These are phyloP conservation scores for Hirsutella rhossiliensis DNA, from an alignment of 2,329 filamentous ascomycete genomes.

Conservation along the genomic window DNA sequence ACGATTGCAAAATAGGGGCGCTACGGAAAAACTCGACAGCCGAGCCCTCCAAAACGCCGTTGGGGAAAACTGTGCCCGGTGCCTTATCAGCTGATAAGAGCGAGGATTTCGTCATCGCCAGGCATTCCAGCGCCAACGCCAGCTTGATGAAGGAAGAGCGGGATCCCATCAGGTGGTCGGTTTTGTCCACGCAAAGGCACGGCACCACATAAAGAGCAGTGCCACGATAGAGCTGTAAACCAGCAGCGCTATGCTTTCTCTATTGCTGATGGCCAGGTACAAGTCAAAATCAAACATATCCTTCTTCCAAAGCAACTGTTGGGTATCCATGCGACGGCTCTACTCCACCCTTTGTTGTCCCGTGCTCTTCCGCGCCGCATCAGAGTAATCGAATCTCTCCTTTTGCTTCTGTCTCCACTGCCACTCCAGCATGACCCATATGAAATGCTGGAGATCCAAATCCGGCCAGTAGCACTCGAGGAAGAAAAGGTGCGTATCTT, in stretches of 20 bases:
- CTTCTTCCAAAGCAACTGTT: background rate
- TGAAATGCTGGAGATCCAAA: conserved; percentile 85
- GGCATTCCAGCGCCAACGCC: too few relatives aligned
- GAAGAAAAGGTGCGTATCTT: conserved; percentile 87
- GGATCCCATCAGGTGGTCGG: too few relatives aligned
- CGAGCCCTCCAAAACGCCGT: too few relatives aligned
- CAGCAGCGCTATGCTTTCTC: background rate
- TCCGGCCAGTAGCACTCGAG: conserved; percentile 90
- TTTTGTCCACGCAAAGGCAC: too few relatives aligned
- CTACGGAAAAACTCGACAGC: too few relatives aligned
- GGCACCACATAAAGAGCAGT: too few relatives aligned
- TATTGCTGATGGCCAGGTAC: background rate
- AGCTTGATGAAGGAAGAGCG: too few relatives aligned
- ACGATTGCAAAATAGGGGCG: too few relatives aligned
- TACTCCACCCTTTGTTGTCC: conserved; percentile 12
- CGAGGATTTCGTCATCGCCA: too few relatives aligned
- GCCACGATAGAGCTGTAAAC: too few relatives aligned
- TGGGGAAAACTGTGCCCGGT: too few relatives aligned
- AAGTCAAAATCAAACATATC: background rate
- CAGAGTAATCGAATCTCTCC: conserved; percentile 35
- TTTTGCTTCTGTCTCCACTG: conserved; percentile 51
- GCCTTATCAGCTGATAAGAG: too few relatives aligned
- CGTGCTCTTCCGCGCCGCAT: conserved; percentile 16
- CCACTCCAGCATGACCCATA: conserved; percentile 91
- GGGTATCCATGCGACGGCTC: conserved; percentile 8